Conservation (phyloP, 1,139 yeast genomes). For the Blastobotrys illinoisensis region DNA sequence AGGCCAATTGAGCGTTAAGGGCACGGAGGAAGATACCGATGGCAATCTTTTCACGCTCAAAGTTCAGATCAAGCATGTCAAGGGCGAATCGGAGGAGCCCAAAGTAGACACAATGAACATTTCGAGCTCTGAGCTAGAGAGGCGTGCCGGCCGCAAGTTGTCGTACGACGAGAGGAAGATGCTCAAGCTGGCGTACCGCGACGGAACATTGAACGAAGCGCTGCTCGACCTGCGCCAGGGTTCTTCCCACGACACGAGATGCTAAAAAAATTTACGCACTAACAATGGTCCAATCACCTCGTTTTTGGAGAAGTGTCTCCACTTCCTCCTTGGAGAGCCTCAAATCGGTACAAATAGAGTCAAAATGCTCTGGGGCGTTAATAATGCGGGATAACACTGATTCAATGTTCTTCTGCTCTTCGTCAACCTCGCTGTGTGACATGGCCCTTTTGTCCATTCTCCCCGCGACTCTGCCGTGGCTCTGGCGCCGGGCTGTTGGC, state of each 20-base stretch:
- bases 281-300: conserved; percentile 30
- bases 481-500: not conserved
- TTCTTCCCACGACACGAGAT: conserved; percentile 35
- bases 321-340: conserved; percentile 53
- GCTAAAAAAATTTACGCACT: conserved; percentile 25
- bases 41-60: conserved; percentile 8
- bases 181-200: conserved; percentile 33
- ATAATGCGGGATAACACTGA: conserved; percentile 43
- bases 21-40: conserved; percentile 9
- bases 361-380: conserved; percentile 58
- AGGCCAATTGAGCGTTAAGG: conserved; percentile 2
- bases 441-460: not conserved
- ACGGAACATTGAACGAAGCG: conserved; percentile 40
- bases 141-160: conserved; percentile 32
- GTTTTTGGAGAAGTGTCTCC: conserved; percentile 21
- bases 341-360: conserved; percentile 67
- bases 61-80: conserved; percentile 21
- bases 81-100: conserved; percentile 16
- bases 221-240: conserved; percentile 37
- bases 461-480: not conserved
- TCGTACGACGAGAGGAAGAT: conserved; percentile 26
- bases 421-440: not conserved
- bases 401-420: conserved; percentile 33
- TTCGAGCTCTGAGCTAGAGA: conserved; percentile 26
- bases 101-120: conserved; percentile 20